phyloP scores from a whole-genome alignment of 2,329 filamentous ascomycete species.

The Cladophialophora carrionii region DNA sequence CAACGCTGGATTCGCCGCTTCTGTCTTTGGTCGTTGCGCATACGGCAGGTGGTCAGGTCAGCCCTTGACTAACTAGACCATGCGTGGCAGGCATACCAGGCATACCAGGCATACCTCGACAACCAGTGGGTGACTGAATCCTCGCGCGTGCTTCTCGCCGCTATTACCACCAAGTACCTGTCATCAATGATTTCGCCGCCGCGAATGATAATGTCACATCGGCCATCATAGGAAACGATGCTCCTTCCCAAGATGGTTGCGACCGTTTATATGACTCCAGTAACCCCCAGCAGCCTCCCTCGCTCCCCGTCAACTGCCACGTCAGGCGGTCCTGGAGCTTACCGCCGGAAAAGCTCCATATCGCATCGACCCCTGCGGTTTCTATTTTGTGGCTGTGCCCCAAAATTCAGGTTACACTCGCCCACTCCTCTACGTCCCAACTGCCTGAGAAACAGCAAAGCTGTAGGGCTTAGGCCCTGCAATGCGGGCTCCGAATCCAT shows the following conservation, averaged over 20 bases:
- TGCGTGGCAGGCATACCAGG: not conserved
- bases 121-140: not conserved
- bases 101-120: not conserved
- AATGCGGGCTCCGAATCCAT: constrained; percentile 17
- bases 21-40: constrained; percentile 9
- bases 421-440: not conserved
- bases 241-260: constrained; percentile 8
- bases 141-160: not conserved
- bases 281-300: too few species aligned
- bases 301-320: constrained; percentile 10
- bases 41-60: constrained; percentile 13
- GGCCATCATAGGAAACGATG: constrained; percentile 2
- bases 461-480: constrained; percentile 18
- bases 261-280: not conserved
- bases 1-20: constrained; percentile 11
- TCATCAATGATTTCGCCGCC: constrained; percentile 4
- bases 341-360: constrained; percentile 17
- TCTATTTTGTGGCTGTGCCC: constrained; percentile 19
- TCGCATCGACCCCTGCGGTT: constrained; percentile 2
- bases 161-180: not conserved
- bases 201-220: not conserved
- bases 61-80: constrained; percentile 5
- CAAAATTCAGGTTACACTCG: constrained; percentile 9
- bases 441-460: constrained; percentile 20
- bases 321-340: constrained; percentile 7